phyloP scores from a whole-genome alignment of 176 grass and related monocot genomes.

The barley (Hordeum vulgare) region MorexV3_pseudomolecules_assembly NC_058524.1:97458120-97458619 shows the following conservation, averaged over 20 bases:
- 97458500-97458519: conserved; percentile 12
- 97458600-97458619: conserved; percentile 33
- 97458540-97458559: conserved; percentile 20
- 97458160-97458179: background rate
- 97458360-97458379: background rate
- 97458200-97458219: background rate
- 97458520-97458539: conserved; percentile 25
- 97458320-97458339: conserved; percentile 32
- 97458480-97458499: background rate
- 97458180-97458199: background rate
- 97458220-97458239: background rate
- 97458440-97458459: conserved; percentile 28
- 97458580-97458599: conserved; percentile 25
- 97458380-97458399: background rate
- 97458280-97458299: background rate
- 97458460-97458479: background rate
- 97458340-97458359: background rate
- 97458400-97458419: background rate
- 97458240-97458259: no score
- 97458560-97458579: background rate
- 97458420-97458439: background rate
- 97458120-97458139: background rate
- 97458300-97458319: conserved; percentile 22
- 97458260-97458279: background rate
- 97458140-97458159: background rate